These are phyloP conservation scores for Apostasia ramifera DNA, from an alignment of 106 monocot species.

Conservation along the genomic window DNA sequence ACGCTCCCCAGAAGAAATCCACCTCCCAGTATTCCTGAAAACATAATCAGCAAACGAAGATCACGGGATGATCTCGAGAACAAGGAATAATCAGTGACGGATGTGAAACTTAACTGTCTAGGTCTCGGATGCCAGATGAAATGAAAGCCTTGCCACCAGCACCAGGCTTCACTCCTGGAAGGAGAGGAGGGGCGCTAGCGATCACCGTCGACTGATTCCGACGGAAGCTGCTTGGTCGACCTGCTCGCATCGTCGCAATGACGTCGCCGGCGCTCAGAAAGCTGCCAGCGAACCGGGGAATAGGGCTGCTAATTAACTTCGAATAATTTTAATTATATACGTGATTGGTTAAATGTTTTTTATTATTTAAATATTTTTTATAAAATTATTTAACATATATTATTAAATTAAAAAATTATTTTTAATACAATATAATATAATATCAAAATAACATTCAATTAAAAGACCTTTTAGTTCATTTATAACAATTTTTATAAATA, in stretches of 20 bases:
- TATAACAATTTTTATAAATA: too few species aligned
- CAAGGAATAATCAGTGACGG: background rate
- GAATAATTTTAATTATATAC: too few species aligned
- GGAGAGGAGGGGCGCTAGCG: constrained; percentile 3
- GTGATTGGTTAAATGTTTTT: too few species aligned
- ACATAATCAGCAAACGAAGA: background rate
- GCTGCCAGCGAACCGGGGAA: too few species aligned
- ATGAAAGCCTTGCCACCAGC: constrained; percentile 47
- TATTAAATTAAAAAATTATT: too few species aligned
- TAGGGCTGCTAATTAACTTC: too few species aligned
- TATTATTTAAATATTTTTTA: too few species aligned
- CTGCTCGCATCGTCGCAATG: constrained; percentile 13
- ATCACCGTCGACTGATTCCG: constrained; percentile 13
- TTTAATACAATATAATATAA: too few species aligned
- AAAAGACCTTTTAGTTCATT: too few species aligned
- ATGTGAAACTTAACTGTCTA: constrained; percentile 45
- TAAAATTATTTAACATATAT: too few species aligned
- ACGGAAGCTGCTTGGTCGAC: constrained; percentile 50
- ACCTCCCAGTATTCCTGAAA: constrained; percentile 65
- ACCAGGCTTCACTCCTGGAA: constrained; percentile 39
- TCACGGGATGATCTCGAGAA: background rate
- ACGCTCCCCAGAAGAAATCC: constrained; percentile 69
- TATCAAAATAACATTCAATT: too few species aligned
- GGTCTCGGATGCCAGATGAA: constrained; percentile 86
- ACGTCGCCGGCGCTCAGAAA: background rate